These are phyloP conservation scores for Hydnum rufescens DNA, from an alignment of 768 basidiomycete species.

Conservation along the genomic window DNA sequence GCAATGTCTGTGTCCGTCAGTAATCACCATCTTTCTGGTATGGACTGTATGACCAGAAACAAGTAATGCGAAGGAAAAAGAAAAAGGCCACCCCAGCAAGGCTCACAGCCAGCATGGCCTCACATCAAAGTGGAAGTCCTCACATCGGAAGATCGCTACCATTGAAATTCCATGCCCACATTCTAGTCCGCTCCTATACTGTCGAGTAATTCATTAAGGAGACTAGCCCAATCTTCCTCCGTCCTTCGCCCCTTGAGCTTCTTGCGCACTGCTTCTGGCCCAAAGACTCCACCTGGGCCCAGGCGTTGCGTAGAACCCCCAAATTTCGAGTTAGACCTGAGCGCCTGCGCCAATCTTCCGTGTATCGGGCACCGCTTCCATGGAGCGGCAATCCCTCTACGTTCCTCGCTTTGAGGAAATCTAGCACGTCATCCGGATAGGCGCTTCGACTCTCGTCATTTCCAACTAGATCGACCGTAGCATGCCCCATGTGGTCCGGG, in stretches of 20 bases:
- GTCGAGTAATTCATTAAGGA: background rate
- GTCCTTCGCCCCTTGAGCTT: background rate
- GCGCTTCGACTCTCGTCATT: background rate
- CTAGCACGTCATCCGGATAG: background rate
- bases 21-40: too few species aligned
- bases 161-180: too few species aligned
- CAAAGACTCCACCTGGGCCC: background rate
- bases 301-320: background rate
- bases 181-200: too few species aligned
- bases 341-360: background rate
- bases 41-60: too few species aligned
- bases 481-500: constrained; percentile 31
- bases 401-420: background rate
- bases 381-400: background rate
- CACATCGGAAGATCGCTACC: too few species aligned
- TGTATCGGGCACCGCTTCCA: background rate
- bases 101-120: too few species aligned
- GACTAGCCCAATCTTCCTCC: background rate
- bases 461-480: constrained; percentile 20
- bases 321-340: background rate
- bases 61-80: too few species aligned
- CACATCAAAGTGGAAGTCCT: too few species aligned
- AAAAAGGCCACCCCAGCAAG: too few species aligned
- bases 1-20: too few species aligned
- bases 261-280: background rate